Conservation (phyloP, 306 rosid genomes). For the Ochetophila trinervis region DNA sequence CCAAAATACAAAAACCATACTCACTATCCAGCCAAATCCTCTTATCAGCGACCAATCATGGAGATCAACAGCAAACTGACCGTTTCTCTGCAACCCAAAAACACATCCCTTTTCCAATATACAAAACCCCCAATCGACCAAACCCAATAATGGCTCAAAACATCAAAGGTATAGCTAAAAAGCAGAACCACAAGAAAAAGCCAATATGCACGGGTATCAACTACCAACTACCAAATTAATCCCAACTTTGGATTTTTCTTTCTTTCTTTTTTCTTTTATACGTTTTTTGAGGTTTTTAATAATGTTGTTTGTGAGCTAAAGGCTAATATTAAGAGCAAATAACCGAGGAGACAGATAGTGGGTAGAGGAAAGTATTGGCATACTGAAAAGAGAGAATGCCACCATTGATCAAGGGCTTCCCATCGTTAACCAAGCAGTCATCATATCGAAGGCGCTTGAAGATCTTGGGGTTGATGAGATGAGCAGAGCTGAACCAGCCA, state of each 20-base stretch:
- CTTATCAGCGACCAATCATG: not conserved
- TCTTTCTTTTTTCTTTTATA: too few relatives aligned
- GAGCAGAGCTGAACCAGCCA: slow-evolving; percentile 94
- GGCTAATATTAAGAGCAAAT: slow-evolving; percentile 25
- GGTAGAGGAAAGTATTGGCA: slow-evolving; percentile 70
- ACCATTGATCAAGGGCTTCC: slow-evolving; percentile 58
- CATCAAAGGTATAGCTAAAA: slow-evolving; percentile 14
- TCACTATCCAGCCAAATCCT: not conserved
- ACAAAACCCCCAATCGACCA: not conserved
- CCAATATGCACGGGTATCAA: too few relatives aligned
- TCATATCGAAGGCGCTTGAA: slow-evolving; percentile 77
- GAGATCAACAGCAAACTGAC: slow-evolving; percentile 15
- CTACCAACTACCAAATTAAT: not conserved
- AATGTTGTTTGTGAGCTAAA: not conserved
- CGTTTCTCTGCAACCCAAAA: not conserved
- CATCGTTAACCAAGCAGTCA: slow-evolving; percentile 84
- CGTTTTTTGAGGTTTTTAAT: slow-evolving; percentile 1
- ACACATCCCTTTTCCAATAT: slow-evolving; percentile 7
- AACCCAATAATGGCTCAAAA: not conserved
- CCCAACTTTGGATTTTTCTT: too few relatives aligned
- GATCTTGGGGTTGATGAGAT: slow-evolving; percentile 67
- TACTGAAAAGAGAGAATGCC: slow-evolving; percentile 64
- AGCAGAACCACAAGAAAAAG: not conserved
- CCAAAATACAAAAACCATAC: not conserved
- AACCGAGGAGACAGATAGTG: slow-evolving; percentile 61